Evolutionary conservation across 495 filamentous ascomycete genomes (phyloP).

Genomic region (Mycothermus thermophilus): DNA sequence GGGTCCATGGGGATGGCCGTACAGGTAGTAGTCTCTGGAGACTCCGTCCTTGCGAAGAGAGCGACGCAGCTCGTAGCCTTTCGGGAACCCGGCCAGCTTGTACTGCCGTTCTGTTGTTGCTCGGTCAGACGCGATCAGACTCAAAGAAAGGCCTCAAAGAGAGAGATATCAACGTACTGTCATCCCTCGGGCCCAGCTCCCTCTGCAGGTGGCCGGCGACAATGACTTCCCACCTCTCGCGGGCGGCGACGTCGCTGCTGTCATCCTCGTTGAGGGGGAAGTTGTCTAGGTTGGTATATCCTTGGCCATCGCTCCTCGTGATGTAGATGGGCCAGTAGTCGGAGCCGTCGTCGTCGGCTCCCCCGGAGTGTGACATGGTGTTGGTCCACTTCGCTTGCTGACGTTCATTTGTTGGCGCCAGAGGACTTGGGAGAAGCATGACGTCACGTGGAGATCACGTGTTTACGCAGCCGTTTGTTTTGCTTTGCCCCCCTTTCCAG

Average conservation of each 20-base stretch:
- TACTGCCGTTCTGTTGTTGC: conserved; percentile 13
- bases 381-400: no score
- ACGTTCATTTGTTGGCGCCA: not conserved
- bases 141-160: not conserved
- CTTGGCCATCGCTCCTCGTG: conserved; percentile 18
- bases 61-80: conserved; percentile 20
- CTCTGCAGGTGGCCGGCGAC: conserved; percentile 16
- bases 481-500: not conserved
- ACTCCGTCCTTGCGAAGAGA: conserved; percentile 11
- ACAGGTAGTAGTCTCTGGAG: conserved; percentile 28
- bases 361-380: conserved; percentile 4
- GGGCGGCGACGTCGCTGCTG: conserved; percentile 16
- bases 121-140: conserved; percentile 2
- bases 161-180: conserved; percentile 8
- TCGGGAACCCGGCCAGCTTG: conserved; percentile 19
- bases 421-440: not conserved
- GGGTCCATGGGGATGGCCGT: conserved; percentile 26
- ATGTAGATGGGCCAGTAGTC: conserved; percentile 16
- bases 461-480: not conserved
- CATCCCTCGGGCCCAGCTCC: conserved; percentile 13
- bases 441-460: conserved; percentile 1
- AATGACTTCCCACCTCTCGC: conserved; percentile 22
- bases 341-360: conserved; percentile 6
- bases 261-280: conserved; percentile 11
- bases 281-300: conserved; percentile 13